Conservation (phyloP, 2,329 filamentous ascomycete species). For the Paraphaeosphaeria minitans region DNA sequence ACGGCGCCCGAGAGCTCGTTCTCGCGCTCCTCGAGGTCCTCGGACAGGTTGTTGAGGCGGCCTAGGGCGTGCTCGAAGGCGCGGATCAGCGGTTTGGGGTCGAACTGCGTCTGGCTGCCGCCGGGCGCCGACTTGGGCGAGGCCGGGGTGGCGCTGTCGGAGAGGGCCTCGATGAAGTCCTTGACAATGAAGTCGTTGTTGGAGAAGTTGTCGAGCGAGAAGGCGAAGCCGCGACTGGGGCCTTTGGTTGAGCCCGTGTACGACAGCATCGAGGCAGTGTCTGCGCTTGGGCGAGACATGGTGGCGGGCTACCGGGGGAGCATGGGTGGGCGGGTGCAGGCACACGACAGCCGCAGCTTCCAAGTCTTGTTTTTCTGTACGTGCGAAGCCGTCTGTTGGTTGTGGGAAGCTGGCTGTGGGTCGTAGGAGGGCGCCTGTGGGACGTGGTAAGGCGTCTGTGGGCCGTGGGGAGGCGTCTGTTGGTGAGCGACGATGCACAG, state of each 20-base stretch:
- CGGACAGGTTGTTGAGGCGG: conserved; percentile 71
- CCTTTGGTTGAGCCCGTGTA: conserved; percentile 47
- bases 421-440: too few relatives aligned
- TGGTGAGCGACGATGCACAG: background rate
- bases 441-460: too few relatives aligned
- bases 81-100: conserved; percentile 94
- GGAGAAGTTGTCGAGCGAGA: conserved; percentile 78
- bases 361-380: too few relatives aligned
- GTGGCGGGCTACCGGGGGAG: conserved; percentile 19
- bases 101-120: conserved; percentile 63
- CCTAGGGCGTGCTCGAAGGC: conserved; percentile 82
- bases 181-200: conserved; percentile 89
- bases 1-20: conserved; percentile 90
- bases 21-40: conserved; percentile 86
- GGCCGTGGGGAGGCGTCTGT: too few relatives aligned
- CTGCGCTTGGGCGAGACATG: conserved; percentile 46
- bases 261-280: conserved; percentile 51
- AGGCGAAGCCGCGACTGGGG: conserved; percentile 71
- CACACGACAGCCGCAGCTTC: background rate
- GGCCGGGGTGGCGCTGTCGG: conserved; percentile 78
- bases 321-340: conserved; percentile 18
- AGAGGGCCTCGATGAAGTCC: conserved; percentile 93
- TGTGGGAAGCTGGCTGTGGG: too few relatives aligned
- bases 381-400: too few relatives aligned
- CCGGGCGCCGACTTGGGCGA: conserved; percentile 75